Base-by-base conservation (phyloP, 2,329 filamentous ascomycete species). In the Fusarium camptoceras region DNA sequence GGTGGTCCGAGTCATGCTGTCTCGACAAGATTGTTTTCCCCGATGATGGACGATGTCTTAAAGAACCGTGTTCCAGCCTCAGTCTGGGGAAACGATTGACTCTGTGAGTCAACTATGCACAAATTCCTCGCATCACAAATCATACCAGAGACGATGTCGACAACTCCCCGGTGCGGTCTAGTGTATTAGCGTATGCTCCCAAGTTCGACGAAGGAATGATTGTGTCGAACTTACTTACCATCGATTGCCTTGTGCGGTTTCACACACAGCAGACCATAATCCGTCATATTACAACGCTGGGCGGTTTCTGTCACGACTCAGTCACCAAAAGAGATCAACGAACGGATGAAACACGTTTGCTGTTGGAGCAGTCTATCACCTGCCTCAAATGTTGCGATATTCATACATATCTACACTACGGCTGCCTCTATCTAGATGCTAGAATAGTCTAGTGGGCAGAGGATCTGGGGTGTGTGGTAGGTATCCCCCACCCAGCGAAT, bases 391-490 rank as follows among this genome's bases (percentile, higher is more conserved):
- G 56, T 64, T 48, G 54, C 65, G 56, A 69, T 61, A 67, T 58
- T 37, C 64, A 68, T 27, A 47, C 64, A 65, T 27, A 47, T 42
- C 54, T 60, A 62, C 62, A 54, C 64, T 59, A 70, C 46, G 48
- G 50, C 50, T 48, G 50, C 48, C 62, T 60, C 53, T 64, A 74
- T 73, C 68, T 68, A 66, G 59, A 72, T 70, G 63, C 57, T 67
- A 37, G n/a, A n/a, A n/a, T n/a, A n/a, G 28, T 15, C 28, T 30
- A 65, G 61, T 46, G 51, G 56, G 55, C 54, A 49, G 58, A 64
- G 68, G 59, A 70, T 64, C 59, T 69, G 47, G 62, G 68, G 50
- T 68, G 65, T 61, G 68, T 71, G 72, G 66, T 71, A 73, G 64
- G 61, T 60, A 63, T 50, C 47, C 46, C 27, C 49, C 47, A 41